phyloP scores from a whole-genome alignment of 495 filamentous ascomycete species.

The Penicillium manginii region DNA sequence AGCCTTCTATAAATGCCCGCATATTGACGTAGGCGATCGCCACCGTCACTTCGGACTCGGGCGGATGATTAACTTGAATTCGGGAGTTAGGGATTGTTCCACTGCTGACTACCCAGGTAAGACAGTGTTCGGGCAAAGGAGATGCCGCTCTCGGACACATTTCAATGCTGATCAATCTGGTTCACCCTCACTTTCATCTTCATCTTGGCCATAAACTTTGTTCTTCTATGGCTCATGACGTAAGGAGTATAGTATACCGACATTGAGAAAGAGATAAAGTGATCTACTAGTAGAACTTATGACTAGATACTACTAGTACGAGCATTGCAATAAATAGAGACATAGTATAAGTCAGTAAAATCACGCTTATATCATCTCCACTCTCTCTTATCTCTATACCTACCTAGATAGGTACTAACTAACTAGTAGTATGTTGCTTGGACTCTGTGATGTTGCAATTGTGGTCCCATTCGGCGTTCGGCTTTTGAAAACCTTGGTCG shows the following conservation, averaged over 20 bases:
- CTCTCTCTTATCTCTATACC: too few relatives aligned
- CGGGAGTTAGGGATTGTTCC: background rate
- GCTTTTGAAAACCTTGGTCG: background rate
- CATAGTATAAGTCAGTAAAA: too few relatives aligned
- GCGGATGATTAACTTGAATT: conserved; percentile 19
- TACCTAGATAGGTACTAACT: too few relatives aligned
- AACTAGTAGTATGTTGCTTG: too few relatives aligned
- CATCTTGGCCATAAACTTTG: too few relatives aligned
- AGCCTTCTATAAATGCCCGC: conserved; percentile 3
- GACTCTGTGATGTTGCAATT: too few relatives aligned
- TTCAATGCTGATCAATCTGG: background rate
- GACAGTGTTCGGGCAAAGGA: background rate
- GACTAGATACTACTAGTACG: too few relatives aligned
- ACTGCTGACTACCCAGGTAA: too few relatives aligned
- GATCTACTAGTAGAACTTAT: too few relatives aligned
- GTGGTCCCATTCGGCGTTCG: background rate
- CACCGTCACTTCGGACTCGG: conserved; percentile 24
- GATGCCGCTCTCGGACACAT: background rate
- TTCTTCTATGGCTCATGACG: background rate
- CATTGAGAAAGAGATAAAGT: too few relatives aligned
- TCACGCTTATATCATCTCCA: too few relatives aligned
- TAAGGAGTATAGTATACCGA: background rate
- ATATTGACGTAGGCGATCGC: conserved; percentile 26
- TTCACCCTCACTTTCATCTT: background rate
- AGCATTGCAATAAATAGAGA: too few relatives aligned